Conservation (phyloP, 163 green algal species). For the Volvox carteri region DNA sequence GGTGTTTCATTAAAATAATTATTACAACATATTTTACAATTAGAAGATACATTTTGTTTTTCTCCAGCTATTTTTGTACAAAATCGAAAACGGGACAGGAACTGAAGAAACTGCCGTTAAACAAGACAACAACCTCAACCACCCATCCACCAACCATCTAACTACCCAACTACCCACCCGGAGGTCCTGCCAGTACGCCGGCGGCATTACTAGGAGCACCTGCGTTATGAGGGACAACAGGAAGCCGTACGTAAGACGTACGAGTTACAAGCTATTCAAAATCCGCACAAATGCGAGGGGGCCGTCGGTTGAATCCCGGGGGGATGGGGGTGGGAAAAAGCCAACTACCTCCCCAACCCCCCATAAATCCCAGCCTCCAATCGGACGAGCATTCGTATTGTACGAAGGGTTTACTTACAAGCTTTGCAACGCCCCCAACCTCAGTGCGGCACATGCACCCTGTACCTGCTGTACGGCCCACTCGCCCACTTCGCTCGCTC, state of each 20-base stretch:
- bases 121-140: not conserved
- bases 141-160: not conserved
- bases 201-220: slow-evolving; percentile 46
- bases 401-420: not conserved
- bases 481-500: not conserved
- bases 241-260: too few relatives aligned
- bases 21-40: not conserved
- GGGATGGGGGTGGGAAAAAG: not conserved
- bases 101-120: not conserved
- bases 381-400: not conserved
- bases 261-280: not conserved
- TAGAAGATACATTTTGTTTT: not conserved
- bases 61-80: not conserved
- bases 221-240: not conserved
- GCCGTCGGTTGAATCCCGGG: not conserved
- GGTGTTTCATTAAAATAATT: not conserved
- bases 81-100: too few relatives aligned
- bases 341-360: not conserved
- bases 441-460: not conserved
- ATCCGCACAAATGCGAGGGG: not conserved
- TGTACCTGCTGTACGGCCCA: not conserved
- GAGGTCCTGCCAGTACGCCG: slow-evolving; percentile 1
- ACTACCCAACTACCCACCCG: not conserved
- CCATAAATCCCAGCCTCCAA: not conserved
- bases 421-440: not conserved